Evolutionary conservation across 495 filamentous ascomycete species (phyloP).

Genomic region (Lasiosphaeris hirsuta): DNA sequence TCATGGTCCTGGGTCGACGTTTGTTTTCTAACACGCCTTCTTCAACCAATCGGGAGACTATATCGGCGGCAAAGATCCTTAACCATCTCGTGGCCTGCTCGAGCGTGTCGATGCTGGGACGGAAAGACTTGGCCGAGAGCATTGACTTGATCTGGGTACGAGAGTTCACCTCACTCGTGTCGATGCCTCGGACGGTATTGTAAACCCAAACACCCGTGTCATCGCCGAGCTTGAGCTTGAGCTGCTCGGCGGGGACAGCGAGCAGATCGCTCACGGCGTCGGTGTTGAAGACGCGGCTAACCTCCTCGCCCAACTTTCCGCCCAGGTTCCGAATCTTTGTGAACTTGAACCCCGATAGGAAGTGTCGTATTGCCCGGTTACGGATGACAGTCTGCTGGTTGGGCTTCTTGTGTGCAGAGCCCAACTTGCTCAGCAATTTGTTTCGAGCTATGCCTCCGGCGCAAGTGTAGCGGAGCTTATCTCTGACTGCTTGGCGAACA

Average conservation of each 20-base stretch:
- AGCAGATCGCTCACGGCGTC: slow-evolving; percentile 77
- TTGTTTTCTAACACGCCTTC: slow-evolving; percentile 89
- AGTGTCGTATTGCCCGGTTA: slow-evolving; percentile 74
- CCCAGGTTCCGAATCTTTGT: slow-evolving; percentile 95
- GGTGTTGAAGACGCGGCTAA: slow-evolving; percentile 71
- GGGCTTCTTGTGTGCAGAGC: slow-evolving; percentile 86
- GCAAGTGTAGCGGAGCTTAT: slow-evolving; percentile 70
- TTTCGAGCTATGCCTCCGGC: slow-evolving; percentile 84
- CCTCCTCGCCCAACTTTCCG: slow-evolving; percentile 90
- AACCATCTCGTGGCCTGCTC: slow-evolving; percentile 87
- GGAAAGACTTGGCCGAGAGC: slow-evolving; percentile 96
- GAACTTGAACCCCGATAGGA: slow-evolving; percentile 83
- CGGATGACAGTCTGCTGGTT: slow-evolving; percentile 89
- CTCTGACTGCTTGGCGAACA: slow-evolving; percentile 59
- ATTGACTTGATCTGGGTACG: slow-evolving; percentile 95
- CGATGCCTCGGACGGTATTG: slow-evolving; percentile 78
- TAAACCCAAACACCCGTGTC: slow-evolving; percentile 89
- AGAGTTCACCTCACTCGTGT: slow-evolving; percentile 83
- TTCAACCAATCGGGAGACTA: slow-evolving; percentile 83
- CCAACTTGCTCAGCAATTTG: slow-evolving; percentile 94
- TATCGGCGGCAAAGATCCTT: slow-evolving; percentile 87
- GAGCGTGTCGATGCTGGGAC: slow-evolving; percentile 73
- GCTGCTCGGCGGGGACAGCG: slow-evolving; percentile 66
- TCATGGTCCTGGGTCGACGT: slow-evolving; percentile 79
- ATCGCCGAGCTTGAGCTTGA: slow-evolving; percentile 76